These are phyloP conservation scores for Boechera stricta DNA, from an alignment of 345 rosid genomes.

Conservation along the genomic window DNA sequence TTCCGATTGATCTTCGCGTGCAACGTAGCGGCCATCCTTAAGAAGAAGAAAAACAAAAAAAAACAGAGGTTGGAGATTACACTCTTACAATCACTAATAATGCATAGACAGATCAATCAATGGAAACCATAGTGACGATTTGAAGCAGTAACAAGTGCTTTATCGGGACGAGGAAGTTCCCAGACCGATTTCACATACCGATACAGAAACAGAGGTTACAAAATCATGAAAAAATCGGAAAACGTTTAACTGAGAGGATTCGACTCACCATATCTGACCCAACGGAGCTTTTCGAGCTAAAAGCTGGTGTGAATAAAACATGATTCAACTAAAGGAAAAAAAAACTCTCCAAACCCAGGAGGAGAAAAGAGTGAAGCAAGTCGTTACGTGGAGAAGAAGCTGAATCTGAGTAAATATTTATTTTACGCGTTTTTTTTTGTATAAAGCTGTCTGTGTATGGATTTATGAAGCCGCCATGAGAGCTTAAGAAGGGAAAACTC, in stretches of 20 bases:
- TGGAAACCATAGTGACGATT: background rate
- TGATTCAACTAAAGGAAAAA: slow-evolving; percentile 34
- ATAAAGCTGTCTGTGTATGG: background rate
- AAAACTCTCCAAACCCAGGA: slow-evolving; percentile 19
- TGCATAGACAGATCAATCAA: background rate
- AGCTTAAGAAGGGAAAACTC: slow-evolving; percentile 24
- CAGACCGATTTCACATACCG: background rate
- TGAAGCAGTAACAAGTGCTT: slow-evolving; percentile 24
- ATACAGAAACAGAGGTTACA: slow-evolving; percentile 4
- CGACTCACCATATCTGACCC: slow-evolving; percentile 86
- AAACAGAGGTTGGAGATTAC: slow-evolving; percentile 29
- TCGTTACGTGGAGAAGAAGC: slow-evolving; percentile 4
- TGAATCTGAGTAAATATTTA: slow-evolving; percentile 12
- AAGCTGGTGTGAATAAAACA: slow-evolving; percentile 96
- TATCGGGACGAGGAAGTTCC: slow-evolving; percentile 26
- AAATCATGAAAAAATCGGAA: slow-evolving; percentile 10
- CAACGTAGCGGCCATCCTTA: slow-evolving; percentile 92
- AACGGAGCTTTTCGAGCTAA: slow-evolving; percentile 98
- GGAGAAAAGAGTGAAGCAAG: slow-evolving; percentile 22
- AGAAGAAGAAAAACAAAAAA: background rate
- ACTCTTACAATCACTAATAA: background rate
- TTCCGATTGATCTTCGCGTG: slow-evolving; percentile 83
- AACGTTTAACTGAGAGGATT: background rate
- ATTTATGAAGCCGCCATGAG: slow-evolving; percentile 38
- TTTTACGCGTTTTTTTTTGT: background rate